Conservation (phyloP, 1,284 basidiomycete genomes). For the Ceratobasidium sp. region DNA sequence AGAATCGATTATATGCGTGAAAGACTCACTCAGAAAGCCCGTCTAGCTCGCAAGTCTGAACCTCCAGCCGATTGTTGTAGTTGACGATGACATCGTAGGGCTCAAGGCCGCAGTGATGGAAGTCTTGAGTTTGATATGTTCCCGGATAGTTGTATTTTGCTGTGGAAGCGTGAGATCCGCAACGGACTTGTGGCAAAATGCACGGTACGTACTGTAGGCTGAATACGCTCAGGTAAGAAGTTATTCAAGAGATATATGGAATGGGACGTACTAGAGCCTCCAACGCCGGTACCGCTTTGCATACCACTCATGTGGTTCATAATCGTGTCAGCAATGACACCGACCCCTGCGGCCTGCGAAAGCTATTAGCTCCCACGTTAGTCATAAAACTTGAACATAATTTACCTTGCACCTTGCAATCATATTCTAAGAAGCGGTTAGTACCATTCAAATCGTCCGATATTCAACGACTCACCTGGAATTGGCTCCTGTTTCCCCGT, state of each 20-base stretch:
- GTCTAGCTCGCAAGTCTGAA: slow-evolving; percentile 63
- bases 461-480: slow-evolving; percentile 16
- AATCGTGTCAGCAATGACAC: slow-evolving; percentile 47
- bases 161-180: neutral
- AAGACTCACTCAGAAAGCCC: slow-evolving; percentile 44
- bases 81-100: slow-evolving; percentile 13
- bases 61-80: slow-evolving; percentile 63
- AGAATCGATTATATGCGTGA: neutral
- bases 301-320: slow-evolving; percentile 44
- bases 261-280: slow-evolving; percentile 30
- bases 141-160: slow-evolving; percentile 9
- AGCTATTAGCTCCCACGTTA: neutral
- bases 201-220: slow-evolving; percentile 24
- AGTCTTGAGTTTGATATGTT: neutral
- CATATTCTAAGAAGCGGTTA: slow-evolving; percentile 43
- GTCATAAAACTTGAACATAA: neutral
- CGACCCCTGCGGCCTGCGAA: slow-evolving; percentile 43
- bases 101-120: slow-evolving; percentile 8
- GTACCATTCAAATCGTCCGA: neutral
- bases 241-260: neutral
- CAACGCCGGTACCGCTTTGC: slow-evolving; percentile 38
- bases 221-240: neutral
- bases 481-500: slow-evolving; percentile 46
- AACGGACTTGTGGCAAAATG: neutral
- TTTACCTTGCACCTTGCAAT: slow-evolving; percentile 31